phyloP scores from a whole-genome alignment of 148 eudicot genomes.

The Chenopodium quinoa region DNA sequence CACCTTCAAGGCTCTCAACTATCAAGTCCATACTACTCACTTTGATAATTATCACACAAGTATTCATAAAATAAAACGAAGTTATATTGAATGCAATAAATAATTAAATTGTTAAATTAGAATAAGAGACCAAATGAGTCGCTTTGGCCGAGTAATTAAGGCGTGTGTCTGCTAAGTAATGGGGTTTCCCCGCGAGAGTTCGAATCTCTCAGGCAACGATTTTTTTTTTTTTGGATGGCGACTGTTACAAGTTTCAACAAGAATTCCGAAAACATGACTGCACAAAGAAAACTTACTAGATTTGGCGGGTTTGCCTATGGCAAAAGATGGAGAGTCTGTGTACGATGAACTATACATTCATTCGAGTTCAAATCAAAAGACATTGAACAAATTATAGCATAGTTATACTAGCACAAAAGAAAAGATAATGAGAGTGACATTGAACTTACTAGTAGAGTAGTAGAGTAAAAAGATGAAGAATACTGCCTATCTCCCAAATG shows the following conservation, averaged over 20 bases:
- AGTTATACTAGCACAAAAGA: background rate
- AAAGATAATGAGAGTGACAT: background rate
- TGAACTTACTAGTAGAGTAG: background rate
- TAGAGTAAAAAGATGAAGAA: background rate
- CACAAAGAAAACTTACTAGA: no score
- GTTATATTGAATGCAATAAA: background rate
- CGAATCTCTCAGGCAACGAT: constrained; percentile 99
- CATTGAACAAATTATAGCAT: background rate
- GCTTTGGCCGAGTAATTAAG: constrained; percentile 76
- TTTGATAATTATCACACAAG: no score
- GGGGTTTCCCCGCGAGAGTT: constrained; percentile 99
- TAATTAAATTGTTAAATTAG: background rate
- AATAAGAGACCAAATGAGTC: constrained; percentile 9
- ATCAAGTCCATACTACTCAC: no score
- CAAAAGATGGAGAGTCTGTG: no score
- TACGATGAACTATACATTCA: no score
- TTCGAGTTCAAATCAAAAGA: no score
- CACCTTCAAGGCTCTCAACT: no score
- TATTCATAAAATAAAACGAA: background rate
- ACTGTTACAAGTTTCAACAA: background rate
- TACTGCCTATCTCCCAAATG: background rate
- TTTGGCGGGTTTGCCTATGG: no score
- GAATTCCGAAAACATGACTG: no score
- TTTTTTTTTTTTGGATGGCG: background rate
- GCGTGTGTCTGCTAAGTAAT: constrained; percentile 99